These are phyloP conservation scores for Abelmoschus esculentus DNA, from an alignment of 345 rosid genomes.

Conservation along the genomic window DNA sequence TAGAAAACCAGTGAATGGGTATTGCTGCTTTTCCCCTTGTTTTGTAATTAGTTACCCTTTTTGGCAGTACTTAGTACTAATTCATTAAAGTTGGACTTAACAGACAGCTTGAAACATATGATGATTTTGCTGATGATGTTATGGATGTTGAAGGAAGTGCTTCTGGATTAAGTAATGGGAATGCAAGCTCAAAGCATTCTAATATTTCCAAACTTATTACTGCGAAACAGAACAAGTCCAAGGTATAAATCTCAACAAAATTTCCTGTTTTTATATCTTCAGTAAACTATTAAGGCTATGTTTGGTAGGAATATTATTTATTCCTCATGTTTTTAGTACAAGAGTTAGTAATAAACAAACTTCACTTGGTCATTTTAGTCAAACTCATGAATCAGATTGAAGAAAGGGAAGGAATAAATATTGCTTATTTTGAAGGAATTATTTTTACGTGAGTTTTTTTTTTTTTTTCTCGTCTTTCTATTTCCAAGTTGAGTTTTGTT, in stretches of 20 bases:
- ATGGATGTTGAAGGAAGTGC: constrained; percentile 27
- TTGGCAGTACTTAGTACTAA: constrained; percentile 15
- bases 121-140: constrained; percentile 75
- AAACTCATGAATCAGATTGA: too few relatives aligned
- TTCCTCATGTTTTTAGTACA: too few relatives aligned
- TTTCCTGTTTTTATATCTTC: not conserved
- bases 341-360: too few relatives aligned
- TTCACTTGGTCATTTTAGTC: too few relatives aligned
- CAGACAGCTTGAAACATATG: constrained; percentile 72
- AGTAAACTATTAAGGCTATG: too few relatives aligned
- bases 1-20: constrained; percentile 56
- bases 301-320: too few relatives aligned
- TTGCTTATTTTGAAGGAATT: too few relatives aligned
- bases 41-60: constrained; percentile 8
- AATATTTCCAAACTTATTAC: constrained; percentile 40
- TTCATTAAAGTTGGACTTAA: constrained; percentile 13
- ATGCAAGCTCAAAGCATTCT: constrained; percentile 20
- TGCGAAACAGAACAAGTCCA: constrained; percentile 43
- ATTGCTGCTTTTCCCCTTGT: constrained; percentile 1
- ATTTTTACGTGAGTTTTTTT: too few relatives aligned
- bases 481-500: too few relatives aligned
- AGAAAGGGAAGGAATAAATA: too few relatives aligned
- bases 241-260: constrained; percentile 33
- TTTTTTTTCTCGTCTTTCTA: too few relatives aligned
- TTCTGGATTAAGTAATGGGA: constrained; percentile 21